Evolutionary conservation across 805 yeast genomes (phyloP).

Genomic region (Isabelozyma gotoi): DNA sequence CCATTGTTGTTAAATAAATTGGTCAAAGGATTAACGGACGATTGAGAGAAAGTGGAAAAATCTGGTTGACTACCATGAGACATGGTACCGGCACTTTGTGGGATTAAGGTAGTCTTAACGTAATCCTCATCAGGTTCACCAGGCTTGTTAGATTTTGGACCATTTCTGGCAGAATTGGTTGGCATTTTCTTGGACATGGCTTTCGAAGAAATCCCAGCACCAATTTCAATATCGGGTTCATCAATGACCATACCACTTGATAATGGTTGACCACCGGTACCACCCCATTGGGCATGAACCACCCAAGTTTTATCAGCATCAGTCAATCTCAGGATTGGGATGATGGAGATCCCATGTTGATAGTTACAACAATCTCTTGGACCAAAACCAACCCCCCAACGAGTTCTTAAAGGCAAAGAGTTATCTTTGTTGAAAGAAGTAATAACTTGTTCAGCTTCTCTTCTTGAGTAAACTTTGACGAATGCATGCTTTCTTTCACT

Average conservation of each 20-base stretch:
- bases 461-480: slow-evolving; percentile 88
- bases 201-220: slow-evolving; percentile 89
- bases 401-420: slow-evolving; percentile 66
- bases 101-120: slow-evolving; percentile 32
- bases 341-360: slow-evolving; percentile 82
- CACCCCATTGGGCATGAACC: slow-evolving; percentile 92
- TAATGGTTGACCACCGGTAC: slow-evolving; percentile 86
- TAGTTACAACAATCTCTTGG: slow-evolving; percentile 98
- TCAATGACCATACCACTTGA: slow-evolving; percentile 81
- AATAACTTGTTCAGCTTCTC: slow-evolving; percentile 84
- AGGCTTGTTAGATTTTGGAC: slow-evolving; percentile 75
- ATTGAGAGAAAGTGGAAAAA: slow-evolving; percentile 31
- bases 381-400: slow-evolving; percentile 99
- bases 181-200: slow-evolving; percentile 92
- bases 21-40: slow-evolving; percentile 45
- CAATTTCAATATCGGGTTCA: slow-evolving; percentile 97
- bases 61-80: slow-evolving; percentile 39
- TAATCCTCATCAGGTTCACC: slow-evolving; percentile 51
- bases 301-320: slow-evolving; percentile 95
- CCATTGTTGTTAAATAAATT: slow-evolving; percentile 39
- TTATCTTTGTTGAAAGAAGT: slow-evolving; percentile 70
- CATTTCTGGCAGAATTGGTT: slow-evolving; percentile 80
- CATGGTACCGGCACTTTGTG: slow-evolving; percentile 19
- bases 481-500: slow-evolving; percentile 93
- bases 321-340: slow-evolving; percentile 84